Base-by-base conservation (phyloP, 2,329 filamentous ascomycete genomes). In the Verticillium tricorpus region DNA sequence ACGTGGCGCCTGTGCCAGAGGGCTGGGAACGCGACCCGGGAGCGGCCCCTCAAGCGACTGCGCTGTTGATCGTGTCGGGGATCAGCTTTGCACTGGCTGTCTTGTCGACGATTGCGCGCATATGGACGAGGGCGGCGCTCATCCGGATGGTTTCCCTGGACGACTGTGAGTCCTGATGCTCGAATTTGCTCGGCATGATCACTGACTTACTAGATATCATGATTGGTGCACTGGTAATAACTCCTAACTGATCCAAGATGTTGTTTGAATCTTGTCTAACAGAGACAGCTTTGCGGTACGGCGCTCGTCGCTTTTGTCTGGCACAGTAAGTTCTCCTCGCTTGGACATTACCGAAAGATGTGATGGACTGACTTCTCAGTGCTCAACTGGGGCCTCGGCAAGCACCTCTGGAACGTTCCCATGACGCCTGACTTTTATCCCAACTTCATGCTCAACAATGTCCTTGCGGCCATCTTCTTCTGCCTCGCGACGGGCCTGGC, bases 361-460 rank as follows among this genome's bases (percentile, higher is more conserved):
- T 17, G 25, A 5, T 15, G 11, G 40, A 32, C 37, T 28, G 15
- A 28, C 25, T 5, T 50, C n/a, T 22, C 34, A 68, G 66, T 67
- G 62, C 40, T 68, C n/a, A 65, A 66, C 56, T 66, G 55, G 25
- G 67, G 67, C 22, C 57, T 68, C 19, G 66, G 65, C 15, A 65
- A 64, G 34, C 61, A 68, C 61, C 3, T 68, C n/a, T 68, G 67
- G 67, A 57, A 68, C 62, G 67, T 68, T 2, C 67, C 62, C 37
- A 45, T 56, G 40, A 55, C 59, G 5, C 35, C 59, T 8, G 59
- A 57, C 28, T 52, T 64, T n/a, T 63, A 60, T 25, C 57, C 60
- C 12, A 37, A 61, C 57, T 61, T 63, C 40, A 31, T 56, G 37
- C 56, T 54, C n/a, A 56, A 61, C 32, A 68, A 67, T 59, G 58